Evolutionary conservation across 768 basidiomycete genomes (phyloP), one percentile per base, ranked within the genome.

Genomic region (Coprinopsis marcescibilis): DNA sequence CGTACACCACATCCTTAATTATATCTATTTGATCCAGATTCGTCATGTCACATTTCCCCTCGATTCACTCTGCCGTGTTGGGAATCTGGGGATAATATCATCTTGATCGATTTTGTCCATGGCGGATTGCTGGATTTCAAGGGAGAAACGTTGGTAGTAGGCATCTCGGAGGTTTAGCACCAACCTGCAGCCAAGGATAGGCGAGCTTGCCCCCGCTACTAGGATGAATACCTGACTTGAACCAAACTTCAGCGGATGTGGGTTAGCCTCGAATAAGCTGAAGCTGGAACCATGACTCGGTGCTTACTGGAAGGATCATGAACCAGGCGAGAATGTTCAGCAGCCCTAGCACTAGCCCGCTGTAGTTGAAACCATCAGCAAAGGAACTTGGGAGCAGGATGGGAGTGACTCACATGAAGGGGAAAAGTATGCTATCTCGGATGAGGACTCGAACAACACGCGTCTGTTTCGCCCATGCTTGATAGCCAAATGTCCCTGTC

Each of bases 91-190:
- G n/a, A n/a, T n/a, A n/a, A n/a, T n/a, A n/a, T n/a, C n/a, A n/a
- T n/a, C n/a, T 17, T 23, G 38, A 40, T 6, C 8, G 38, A 24
- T 24, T 40, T 5, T n/a, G n/a, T n/a, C n/a, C n/a, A 40, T 23
- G 17, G 4, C 8, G 21, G 38, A 40, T 4, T 6, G 29, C 19
- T 45, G 20, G 8, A 23, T n/a, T 19, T 51, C 50, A 14, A 27
- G 36, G 3, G 26, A 25, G 27, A 51, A 51, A 19, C 45, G 45
- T 17, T 24, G 17, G 25, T 51, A 47, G 24, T 51, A 51, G 10
- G 50, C 50, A 10, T 51, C 50, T 7, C 50, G 50, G 21, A 51
- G 50, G 30, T 51, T 46, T 14, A 51, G 45, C 21, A 51, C 27
- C 15, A 51, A 41, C 17, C 50, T 45, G 27, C 45, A 51, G 2